These are phyloP conservation scores for Helianthus tuberosus DNA, from an alignment of 129 eudicot species.

Conservation along the genomic window DNA sequence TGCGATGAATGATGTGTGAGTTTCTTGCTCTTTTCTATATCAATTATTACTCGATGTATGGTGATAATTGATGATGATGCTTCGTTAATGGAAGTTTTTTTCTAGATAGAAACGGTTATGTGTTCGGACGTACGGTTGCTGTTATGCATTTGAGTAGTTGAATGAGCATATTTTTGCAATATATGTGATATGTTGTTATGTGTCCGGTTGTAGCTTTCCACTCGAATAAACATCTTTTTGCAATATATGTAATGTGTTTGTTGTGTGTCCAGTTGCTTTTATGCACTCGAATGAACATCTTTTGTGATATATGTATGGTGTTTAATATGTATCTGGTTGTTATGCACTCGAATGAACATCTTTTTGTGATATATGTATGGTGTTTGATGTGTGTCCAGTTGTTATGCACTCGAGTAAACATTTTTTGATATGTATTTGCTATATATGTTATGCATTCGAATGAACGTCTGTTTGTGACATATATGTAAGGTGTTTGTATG, in stretches of 20 bases:
- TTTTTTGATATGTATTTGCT: no score
- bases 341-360: background rate
- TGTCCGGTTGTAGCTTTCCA: background rate
- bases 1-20: slow-evolving; percentile 81
- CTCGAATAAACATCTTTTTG: background rate
- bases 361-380: slow-evolving; percentile 1
- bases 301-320: background rate
- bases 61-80: slow-evolving; percentile 18
- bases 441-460: no score
- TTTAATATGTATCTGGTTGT: no score
- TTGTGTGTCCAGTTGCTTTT: background rate
- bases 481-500: no score
- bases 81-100: background rate
- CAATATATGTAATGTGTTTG: background rate
- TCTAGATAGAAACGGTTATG: background rate
- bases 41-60: background rate
- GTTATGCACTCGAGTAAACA: no score
- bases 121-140: background rate
- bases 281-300: background rate
- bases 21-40: slow-evolving; percentile 4
- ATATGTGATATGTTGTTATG: background rate
- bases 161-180: background rate
- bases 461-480: no score
- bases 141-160: no score
- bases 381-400: no score